Evolutionary conservation across 179 eudicot species (phyloP), one percentile per base, ranked within the genome.

Genomic region (Drosera spatulata): DNA sequence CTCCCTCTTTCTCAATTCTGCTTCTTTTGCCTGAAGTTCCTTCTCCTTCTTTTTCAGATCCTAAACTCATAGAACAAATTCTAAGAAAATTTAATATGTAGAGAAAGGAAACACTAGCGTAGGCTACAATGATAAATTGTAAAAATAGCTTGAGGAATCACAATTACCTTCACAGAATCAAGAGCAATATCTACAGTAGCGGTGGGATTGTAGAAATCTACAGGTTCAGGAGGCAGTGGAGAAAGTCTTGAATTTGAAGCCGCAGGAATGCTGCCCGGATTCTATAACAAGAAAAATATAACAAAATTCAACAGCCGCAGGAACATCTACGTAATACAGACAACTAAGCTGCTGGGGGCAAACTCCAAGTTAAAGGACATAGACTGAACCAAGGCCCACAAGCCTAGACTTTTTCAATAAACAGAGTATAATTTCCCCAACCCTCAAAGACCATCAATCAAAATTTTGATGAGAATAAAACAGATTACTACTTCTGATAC

Each of bases 211-310:
- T 22, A 22, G 33, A 22, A 22, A 22, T 22, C 33, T 0, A 88
- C 95, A 51, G 88, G 91, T 77, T 90, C 99, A 47, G 80, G 95
- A 63, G 96, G 90, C 73, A 86, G 96, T 6, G 99, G 99, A 50
- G 90, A 69, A 66, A 85, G 90, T 80, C 85, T 80, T 59, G 97
- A 81, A 63, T 80, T 83, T 60, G 87, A 52, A 56, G 84, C 90
- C 47, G 97, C 77, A 63, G 99, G 88, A 61, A 81, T 97, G 75
- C 79, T 85, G 61, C 79, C 82, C 48, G 77, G 79, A 71, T 75
- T 72, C 82, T 78, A 56, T 13, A 62, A 41, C 63, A 10, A 37
- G 41, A 55, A 41, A 7, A 55, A 22, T 10, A 46, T 46, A 46
- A 6, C 49, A 2, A 46, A 46, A 46, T 46, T 46, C 49, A 46